These are phyloP conservation scores for Exophiala dermatitidis DNA, from an alignment of 2,329 filamentous ascomycete species.

Conservation along the genomic window DNA sequence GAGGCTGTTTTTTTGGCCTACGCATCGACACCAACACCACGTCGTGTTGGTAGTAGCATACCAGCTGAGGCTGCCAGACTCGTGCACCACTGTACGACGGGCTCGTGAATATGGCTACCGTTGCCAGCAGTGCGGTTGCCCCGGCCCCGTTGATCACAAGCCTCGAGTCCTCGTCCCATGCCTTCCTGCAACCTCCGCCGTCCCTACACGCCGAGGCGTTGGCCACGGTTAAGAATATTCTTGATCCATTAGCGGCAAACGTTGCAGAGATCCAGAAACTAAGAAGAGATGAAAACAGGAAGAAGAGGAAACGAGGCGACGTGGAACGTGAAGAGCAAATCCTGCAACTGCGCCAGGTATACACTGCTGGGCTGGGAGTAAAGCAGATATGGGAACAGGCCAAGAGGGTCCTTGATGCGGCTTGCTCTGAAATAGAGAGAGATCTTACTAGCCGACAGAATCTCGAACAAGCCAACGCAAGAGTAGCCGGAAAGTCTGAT, in stretches of 20 bases:
- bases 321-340: slow-evolving; percentile 40
- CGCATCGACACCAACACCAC: background rate
- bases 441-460: slow-evolving; percentile 31
- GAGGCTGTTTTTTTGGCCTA: background rate
- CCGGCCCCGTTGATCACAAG: slow-evolving; percentile 44
- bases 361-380: slow-evolving; percentile 78
- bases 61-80: background rate
- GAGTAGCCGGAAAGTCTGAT: too few relatives aligned
- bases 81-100: background rate
- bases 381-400: slow-evolving; percentile 94
- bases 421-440: slow-evolving; percentile 25
- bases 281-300: slow-evolving; percentile 60
- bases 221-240: slow-evolving; percentile 67
- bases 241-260: slow-evolving; percentile 69
- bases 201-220: slow-evolving; percentile 63
- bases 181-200: slow-evolving; percentile 66
- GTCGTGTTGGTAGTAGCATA: slow-evolving; percentile 31
- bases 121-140: slow-evolving; percentile 3
- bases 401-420: slow-evolving; percentile 61
- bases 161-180: slow-evolving; percentile 58
- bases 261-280: slow-evolving; percentile 66
- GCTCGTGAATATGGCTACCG: background rate
- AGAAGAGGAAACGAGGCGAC: slow-evolving; percentile 27
- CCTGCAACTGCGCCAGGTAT: slow-evolving; percentile 76
- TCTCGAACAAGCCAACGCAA: slow-evolving; percentile 28